Evolutionary conservation across 148 eudicot genomes (phyloP).

Genomic region (Suaeda aralocaspica): DNA sequence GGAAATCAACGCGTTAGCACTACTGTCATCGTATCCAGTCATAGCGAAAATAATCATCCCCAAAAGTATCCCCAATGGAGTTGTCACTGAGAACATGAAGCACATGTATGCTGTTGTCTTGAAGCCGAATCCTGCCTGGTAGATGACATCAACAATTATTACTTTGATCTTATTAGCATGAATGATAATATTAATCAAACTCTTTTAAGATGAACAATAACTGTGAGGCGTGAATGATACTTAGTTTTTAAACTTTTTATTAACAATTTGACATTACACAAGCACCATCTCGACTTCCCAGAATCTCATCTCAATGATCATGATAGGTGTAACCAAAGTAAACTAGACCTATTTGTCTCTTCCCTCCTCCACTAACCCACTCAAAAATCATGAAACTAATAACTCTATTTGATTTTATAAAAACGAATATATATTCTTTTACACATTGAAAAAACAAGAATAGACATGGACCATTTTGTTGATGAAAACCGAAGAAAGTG

Average conservation of each 20-base stretch:
- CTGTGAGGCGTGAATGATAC: too few species aligned
- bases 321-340: too few species aligned
- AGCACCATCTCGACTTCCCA: too few species aligned
- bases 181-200: neutral
- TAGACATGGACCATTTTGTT: neutral
- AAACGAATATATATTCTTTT: too few species aligned
- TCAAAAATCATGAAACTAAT: too few species aligned
- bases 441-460: too few species aligned
- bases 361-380: too few species aligned
- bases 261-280: too few species aligned
- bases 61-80: slow-evolving; percentile 61
- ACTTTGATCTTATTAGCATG: neutral
- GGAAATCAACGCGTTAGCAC: slow-evolving; percentile 57
- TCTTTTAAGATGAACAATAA: neutral
- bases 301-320: too few species aligned
- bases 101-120: slow-evolving; percentile 77
- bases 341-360: too few species aligned
- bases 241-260: too few species aligned
- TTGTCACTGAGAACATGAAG: slow-evolving; percentile 82
- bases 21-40: slow-evolving; percentile 75
- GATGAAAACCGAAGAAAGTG: neutral
- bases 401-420: too few species aligned
- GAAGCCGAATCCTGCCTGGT: slow-evolving; percentile 71
- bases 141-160: neutral
- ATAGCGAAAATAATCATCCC: slow-evolving; percentile 62